Evolutionary conservation across 495 filamentous ascomycete species (phyloP), one percentile per base, ranked within the genome.

Genomic region (Daldinia caldariorum): DNA sequence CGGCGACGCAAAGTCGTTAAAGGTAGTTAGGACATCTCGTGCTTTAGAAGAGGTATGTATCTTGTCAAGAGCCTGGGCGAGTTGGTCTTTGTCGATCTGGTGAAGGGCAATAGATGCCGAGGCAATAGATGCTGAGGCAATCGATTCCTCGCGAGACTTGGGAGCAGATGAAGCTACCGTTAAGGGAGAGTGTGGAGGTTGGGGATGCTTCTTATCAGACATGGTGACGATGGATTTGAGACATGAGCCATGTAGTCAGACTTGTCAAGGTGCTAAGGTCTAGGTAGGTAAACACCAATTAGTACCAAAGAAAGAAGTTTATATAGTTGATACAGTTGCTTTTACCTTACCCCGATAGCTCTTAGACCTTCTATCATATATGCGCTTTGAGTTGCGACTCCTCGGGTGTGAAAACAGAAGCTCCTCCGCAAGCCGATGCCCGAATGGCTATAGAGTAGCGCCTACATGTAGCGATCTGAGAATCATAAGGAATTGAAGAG

Each of bases 31-130:
- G 37, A 86, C 84, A 35, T 90, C 90, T 12, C 91, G 90, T 67
- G 92, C 91, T 70, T 90, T 94, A 6, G 94, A 92, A 20, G 90
- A 83, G 14, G 80, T 91, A 79, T 97, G 94, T 37, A 97, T 97
- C 58, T 91, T 88, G 77, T 95, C 92, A 37, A 97, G 86, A 13
- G 90, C 84, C 60, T 92, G 86, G 18, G 90, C 85, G 18, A 93
- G 84, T 14, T 87, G 87, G 58, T 92, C 90, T 74, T 86, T 89
- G 76, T 94, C 91, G 59, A 89, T 79, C 20, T 79, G 74, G 22
- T 84, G 83, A 6, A 87, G 78, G 5, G 78, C 78, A 16, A 82
- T 86, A 14, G 88, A 86, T 13, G 88, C 66, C 20, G 92, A 94
- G 37, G 83, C 80, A 16, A 90, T 74, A 4, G 88, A 86, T 13